Base-by-base conservation (phyloP, 164 flowering plant species). In the Berberis thunbergii region DNA sequence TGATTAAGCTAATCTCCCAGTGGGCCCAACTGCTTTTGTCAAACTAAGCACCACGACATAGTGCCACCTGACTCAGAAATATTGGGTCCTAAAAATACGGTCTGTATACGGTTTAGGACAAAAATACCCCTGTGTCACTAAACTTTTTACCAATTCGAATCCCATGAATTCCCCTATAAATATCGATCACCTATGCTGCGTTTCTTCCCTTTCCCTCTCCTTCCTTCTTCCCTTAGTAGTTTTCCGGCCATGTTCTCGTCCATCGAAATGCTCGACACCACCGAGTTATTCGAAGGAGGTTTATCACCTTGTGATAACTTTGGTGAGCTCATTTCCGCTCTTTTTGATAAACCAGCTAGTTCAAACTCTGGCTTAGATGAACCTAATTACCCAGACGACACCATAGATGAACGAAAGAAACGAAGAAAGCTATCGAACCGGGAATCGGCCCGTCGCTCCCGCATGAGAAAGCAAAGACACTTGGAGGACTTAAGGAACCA, bases 401-500 rank as follows among this genome's bases (percentile, higher is more conserved):
- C 48, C 9, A 45, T 57, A 11, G 86, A 84, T 64, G 96, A 89
- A 61, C 75, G 88, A 45, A 92, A 80, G 76, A 66, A 56, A 43
- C 75, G 83, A 73, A 78, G 98, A 44, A 87, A 79, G 95, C 44
- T 78, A 60, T 92, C 98, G 70, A 92, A 92, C 82, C 83, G 96
- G 69, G 95, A 87, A 44, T 92, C 98, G 26, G 98, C 98, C 3
- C 62, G 89, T 72, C 68, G 96, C 71, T 91, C 98, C 7, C 79
- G 98, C 12, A 78, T 86, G 91, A 73, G 95, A 6, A 91, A 89
- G 65, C 88, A 86, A 72, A 80, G 69, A 72, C 95, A 86, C 42
- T 54, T 87, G 64, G 96, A 92, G 60, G 84, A 82, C 67, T 68
- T 92, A 61, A 70, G 86, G 81, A 78, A 70, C 81, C 78, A 80